phyloP scores from a whole-genome alignment of 768 basidiomycete genomes.

The Termitomyces sp. region DNA sequence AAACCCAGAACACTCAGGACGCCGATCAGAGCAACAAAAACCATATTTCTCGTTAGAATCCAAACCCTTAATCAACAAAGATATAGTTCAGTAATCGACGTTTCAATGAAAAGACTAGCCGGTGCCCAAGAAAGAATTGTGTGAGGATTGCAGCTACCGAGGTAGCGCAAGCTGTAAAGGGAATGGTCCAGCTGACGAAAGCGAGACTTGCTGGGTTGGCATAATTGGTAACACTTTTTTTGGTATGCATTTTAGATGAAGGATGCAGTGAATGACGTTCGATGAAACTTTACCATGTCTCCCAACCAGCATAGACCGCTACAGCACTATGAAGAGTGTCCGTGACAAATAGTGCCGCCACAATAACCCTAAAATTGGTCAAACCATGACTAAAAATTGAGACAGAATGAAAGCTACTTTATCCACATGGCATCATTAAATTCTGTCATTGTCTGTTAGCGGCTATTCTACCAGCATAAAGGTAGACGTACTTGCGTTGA shows the following conservation, averaged over 20 bases:
- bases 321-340: slow-evolving; percentile 31
- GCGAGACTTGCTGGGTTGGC: slow-evolving; percentile 29
- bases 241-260: slow-evolving; percentile 3
- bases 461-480: neutral
- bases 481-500: slow-evolving; percentile 18
- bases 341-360: slow-evolving; percentile 22
- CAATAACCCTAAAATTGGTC: slow-evolving; percentile 20
- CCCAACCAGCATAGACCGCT: slow-evolving; percentile 27
- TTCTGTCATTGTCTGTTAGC: slow-evolving; percentile 13
- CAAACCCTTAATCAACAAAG: slow-evolving; percentile 22
- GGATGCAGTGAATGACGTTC: neutral
- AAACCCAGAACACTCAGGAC: slow-evolving; percentile 33
- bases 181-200: slow-evolving; percentile 40
- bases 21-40: slow-evolving; percentile 29
- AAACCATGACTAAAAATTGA: neutral
- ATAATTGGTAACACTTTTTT: slow-evolving; percentile 33
- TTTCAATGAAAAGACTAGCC: slow-evolving; percentile 23
- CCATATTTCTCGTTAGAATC: slow-evolving; percentile 28
- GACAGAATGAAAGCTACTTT: slow-evolving; percentile 12
- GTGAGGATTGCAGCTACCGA: slow-evolving; percentile 44
- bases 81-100: neutral
- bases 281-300: slow-evolving; percentile 15
- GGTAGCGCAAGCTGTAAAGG: slow-evolving; percentile 43
- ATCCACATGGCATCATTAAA: slow-evolving; percentile 28
- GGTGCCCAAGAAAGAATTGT: slow-evolving; percentile 41